phyloP scores from a whole-genome alignment of 179 eudicot genomes.

The Beta lomatogona region DNA sequence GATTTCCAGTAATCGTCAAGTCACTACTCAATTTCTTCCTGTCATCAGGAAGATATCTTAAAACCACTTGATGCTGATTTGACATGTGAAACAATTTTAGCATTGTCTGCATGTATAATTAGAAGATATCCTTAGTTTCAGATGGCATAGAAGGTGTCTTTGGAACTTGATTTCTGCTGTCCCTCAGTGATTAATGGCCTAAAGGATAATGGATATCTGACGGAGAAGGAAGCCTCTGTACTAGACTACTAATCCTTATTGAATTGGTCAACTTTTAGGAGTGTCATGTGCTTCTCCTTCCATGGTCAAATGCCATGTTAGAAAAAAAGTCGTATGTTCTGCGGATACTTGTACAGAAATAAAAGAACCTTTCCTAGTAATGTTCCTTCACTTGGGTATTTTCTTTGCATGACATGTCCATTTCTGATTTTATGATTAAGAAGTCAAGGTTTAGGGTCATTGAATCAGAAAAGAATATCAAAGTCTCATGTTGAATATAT shows the following conservation, averaged over 20 bases:
- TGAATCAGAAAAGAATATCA: not conserved
- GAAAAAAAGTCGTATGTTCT: not conserved
- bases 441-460: not conserved
- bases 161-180: slow-evolving; percentile 1
- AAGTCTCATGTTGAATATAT: not conserved
- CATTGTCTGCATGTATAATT: not conserved
- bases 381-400: not conserved
- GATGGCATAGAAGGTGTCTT: not conserved
- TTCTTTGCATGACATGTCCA: not conserved
- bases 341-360: not conserved
- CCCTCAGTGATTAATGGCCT: not conserved
- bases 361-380: not conserved
- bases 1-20: not conserved
- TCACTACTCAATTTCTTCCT: not conserved
- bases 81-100: not conserved
- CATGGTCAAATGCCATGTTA: slow-evolving; percentile 2
- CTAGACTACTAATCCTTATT: not conserved
- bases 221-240: not conserved
- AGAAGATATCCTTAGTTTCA: not conserved
- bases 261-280: not conserved
- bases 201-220: not conserved
- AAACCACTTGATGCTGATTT: not conserved
- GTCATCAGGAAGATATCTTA: not conserved
- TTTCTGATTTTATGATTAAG: slow-evolving; percentile 1
- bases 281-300: not conserved